phyloP scores from a whole-genome alignment of 1,139 yeast species.

The Geotrichum macrosporum region DNA sequence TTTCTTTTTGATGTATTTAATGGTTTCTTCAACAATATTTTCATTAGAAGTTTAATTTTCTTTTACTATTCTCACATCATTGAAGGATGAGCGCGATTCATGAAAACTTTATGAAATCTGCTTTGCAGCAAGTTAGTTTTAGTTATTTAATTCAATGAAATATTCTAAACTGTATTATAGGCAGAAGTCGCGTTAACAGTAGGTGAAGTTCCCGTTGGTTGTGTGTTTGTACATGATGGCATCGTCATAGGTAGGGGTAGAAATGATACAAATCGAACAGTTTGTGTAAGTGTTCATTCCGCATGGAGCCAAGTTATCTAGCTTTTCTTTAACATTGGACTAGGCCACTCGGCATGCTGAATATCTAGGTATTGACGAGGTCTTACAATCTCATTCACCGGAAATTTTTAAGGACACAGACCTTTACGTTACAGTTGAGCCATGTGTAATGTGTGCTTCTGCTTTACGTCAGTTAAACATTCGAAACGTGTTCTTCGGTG shows the following conservation, averaged over 20 bases:
- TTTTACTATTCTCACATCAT: too few species aligned
- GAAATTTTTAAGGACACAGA: conserved; percentile 49
- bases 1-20: too few species aligned
- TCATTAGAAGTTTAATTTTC: too few species aligned
- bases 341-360: conserved; percentile 88
- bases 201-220: conserved; percentile 73
- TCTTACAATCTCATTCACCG: conserved; percentile 39
- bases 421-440: conserved; percentile 92
- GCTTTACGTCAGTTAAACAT: conserved; percentile 79
- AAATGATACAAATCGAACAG: conserved; percentile 82
- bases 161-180: too few species aligned
- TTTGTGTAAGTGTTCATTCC: conserved; percentile 42
- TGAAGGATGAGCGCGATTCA: too few species aligned
- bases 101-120: too few species aligned
- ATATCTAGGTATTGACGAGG: conserved; percentile 66
- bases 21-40: too few species aligned
- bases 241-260: conserved; percentile 70
- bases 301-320: neutral
- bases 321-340: conserved; percentile 24
- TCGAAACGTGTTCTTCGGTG: conserved; percentile 73
- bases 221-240: conserved; percentile 51
- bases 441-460: conserved; percentile 97
- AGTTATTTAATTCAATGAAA: too few species aligned
- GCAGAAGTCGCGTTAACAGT: conserved; percentile 53
- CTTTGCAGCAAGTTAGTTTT: too few species aligned